Evolutionary conservation across 495 filamentous ascomycete species (phyloP).

Genomic region (Tuber aestivum): DNA sequence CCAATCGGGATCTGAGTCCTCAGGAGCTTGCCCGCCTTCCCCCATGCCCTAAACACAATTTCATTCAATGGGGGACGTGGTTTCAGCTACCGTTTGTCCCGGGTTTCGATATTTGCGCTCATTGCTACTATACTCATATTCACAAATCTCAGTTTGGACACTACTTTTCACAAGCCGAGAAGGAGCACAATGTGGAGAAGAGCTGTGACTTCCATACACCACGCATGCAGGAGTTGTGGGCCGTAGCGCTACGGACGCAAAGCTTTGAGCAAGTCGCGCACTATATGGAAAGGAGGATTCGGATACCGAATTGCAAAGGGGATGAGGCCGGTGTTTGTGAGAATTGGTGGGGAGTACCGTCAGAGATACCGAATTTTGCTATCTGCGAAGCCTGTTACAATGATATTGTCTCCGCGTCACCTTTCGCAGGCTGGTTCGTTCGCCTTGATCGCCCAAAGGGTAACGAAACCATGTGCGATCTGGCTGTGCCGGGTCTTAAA

Average conservation of each 20-base stretch:
- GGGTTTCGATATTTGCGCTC: background rate
- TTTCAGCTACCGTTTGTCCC: background rate
- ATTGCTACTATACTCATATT: background rate
- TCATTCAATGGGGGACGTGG: background rate
- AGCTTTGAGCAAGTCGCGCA: background rate
- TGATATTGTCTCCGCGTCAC: background rate
- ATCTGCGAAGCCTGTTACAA: background rate
- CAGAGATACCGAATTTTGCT: background rate
- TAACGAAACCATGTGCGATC: background rate
- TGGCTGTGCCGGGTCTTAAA: background rate
- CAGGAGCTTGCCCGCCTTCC: background rate
- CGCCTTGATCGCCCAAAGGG: background rate
- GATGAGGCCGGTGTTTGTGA: background rate
- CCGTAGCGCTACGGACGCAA: background rate
- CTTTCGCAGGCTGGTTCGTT: background rate
- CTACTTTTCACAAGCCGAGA: background rate
- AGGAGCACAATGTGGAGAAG: background rate
- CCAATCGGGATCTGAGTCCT: background rate
- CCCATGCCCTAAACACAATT: background rate
- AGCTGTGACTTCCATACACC: background rate
- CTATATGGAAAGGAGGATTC: constrained; percentile 3
- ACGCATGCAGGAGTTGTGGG: constrained; percentile 1
- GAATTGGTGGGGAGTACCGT: constrained; percentile 1
- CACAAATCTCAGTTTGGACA: background rate
- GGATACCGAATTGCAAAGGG: background rate